A percentile compares a stretch with the other conserved stretches of the same genome.
These are phyloP conservation scores for Corniculantispora saksenae DNA, from an alignment of 2,329 filamentous ascomycete species.

Conservation along the genomic window DNA sequence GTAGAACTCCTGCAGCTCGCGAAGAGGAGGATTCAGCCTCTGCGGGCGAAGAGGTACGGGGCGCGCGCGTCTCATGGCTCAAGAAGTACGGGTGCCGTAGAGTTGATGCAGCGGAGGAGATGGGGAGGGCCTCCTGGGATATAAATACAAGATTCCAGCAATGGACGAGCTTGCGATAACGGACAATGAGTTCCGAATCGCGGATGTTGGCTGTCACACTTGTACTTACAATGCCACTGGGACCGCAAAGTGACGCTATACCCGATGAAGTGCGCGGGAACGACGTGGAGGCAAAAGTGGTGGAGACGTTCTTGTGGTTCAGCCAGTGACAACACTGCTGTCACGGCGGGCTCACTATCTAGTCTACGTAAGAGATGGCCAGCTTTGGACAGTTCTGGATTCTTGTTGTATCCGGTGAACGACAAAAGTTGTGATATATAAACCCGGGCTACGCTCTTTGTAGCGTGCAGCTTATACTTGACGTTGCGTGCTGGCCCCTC, in stretches of 20 bases:
- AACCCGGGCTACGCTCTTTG: neutral
- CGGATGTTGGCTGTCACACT: no score
- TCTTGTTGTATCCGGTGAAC: neutral
- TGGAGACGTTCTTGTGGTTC: neutral
- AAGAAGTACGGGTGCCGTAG: neutral
- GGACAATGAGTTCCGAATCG: neutral
- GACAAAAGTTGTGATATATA: neutral
- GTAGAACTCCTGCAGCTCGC: constrained; percentile 28
- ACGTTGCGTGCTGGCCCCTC: neutral
- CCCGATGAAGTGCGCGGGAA: constrained; percentile 21
- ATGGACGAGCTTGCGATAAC: neutral
- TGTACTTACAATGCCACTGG: neutral
- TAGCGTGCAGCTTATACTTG: neutral
- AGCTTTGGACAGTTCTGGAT: neutral
- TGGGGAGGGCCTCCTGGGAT: neutral
- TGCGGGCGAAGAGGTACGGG: constrained; percentile 23
- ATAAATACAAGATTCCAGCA: neutral
- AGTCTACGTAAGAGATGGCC: neutral
- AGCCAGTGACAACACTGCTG: neutral
- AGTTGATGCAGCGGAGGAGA: neutral
- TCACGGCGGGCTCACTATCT: neutral
- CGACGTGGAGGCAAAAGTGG: neutral
- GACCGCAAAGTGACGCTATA: constrained; percentile 11
- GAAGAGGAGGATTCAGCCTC: constrained; percentile 13
- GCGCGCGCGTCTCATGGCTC: no score